phyloP scores from a whole-genome alignment of 805 yeast species.

The Brettanomyces custersianus region DNA sequence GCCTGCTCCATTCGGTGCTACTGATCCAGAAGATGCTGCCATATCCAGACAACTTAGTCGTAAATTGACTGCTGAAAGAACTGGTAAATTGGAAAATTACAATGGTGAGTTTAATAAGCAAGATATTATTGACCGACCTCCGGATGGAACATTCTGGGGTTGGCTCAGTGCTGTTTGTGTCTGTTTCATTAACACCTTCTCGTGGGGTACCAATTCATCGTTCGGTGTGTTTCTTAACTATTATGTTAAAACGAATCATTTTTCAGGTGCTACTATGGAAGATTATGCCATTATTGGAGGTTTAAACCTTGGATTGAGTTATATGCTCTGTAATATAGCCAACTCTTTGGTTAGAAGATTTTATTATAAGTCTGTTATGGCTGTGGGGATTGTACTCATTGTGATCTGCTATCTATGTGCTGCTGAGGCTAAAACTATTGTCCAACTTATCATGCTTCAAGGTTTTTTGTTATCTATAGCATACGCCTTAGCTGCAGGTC shows the following conservation, averaged over 20 bases:
- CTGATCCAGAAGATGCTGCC: not conserved
- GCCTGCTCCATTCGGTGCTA: constrained; percentile 2
- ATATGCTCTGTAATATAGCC: constrained; percentile 51
- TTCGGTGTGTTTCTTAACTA: constrained; percentile 47
- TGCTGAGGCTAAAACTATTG: constrained; percentile 30
- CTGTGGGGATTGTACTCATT: constrained; percentile 31
- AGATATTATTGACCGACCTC: constrained; percentile 25
- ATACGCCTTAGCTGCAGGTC: constrained; percentile 30
- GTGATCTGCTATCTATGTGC: constrained; percentile 36
- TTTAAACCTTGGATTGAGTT: constrained; percentile 43
- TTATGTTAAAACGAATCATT: constrained; percentile 32
- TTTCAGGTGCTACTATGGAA: constrained; percentile 40
- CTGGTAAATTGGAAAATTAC: constrained; percentile 8
- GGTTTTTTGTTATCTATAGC: constrained; percentile 40
- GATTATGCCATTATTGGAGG: constrained; percentile 54
- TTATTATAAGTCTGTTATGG: constrained; percentile 40
- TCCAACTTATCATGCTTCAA: constrained; percentile 41
- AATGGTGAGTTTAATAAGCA: constrained; percentile 25
- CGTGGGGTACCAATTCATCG: constrained; percentile 48
- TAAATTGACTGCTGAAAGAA: not conserved
- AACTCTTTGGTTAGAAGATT: constrained; percentile 37
- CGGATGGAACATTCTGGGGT: constrained; percentile 38
- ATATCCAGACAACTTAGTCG: not conserved
- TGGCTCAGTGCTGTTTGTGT: constrained; percentile 38
- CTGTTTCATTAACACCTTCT: constrained; percentile 25